Percentiles rank a stretch among this genome's conserved stretches.
Evolutionary conservation across 371 early-diverging fungal genomes (phyloP).

Genomic region (Hamiltosporidium tvaerminnensis): DNA sequence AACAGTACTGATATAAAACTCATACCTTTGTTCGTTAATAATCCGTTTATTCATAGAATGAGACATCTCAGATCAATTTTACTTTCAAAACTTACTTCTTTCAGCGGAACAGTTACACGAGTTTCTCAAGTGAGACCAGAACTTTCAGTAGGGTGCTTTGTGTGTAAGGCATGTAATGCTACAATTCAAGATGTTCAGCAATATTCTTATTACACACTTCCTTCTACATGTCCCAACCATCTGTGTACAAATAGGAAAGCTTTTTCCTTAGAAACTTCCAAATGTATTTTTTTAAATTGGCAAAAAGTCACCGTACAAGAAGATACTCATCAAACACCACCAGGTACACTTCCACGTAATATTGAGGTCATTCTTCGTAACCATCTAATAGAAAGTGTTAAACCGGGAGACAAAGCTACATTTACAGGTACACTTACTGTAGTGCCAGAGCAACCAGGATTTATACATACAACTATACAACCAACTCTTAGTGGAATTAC

Average conservation of each 20-base stretch:
- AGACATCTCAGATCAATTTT: constrained; percentile 4
- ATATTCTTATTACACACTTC: constrained; percentile 46
- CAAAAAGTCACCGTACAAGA: constrained; percentile 52
- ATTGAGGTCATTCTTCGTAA: constrained; percentile 75
- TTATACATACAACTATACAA: no score
- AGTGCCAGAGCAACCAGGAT: constrained; percentile 60
- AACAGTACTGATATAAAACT: no score
- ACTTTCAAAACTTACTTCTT: constrained; percentile 12
- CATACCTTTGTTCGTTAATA: not conserved
- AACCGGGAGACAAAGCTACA: constrained; percentile 74
- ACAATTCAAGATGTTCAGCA: constrained; percentile 31
- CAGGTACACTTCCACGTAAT: constrained; percentile 86
- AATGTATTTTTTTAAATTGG: constrained; percentile 44
- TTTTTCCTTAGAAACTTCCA: constrained; percentile 12
- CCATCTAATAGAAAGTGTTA: constrained; percentile 61
- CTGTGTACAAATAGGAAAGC: constrained; percentile 49
- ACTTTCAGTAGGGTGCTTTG: constrained; percentile 41
- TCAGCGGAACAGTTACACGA: constrained; percentile 49
- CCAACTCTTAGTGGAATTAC: no score
- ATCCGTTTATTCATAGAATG: not conserved
- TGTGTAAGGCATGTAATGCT: constrained; percentile 44
- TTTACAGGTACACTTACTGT: constrained; percentile 78
- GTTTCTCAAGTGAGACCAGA: constrained; percentile 50
- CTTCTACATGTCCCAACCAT: constrained; percentile 47
- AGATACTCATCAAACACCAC: constrained; percentile 76